phyloP scores from a whole-genome alignment of 805 yeast genomes.

The Ogataea polymorpha region DNA sequence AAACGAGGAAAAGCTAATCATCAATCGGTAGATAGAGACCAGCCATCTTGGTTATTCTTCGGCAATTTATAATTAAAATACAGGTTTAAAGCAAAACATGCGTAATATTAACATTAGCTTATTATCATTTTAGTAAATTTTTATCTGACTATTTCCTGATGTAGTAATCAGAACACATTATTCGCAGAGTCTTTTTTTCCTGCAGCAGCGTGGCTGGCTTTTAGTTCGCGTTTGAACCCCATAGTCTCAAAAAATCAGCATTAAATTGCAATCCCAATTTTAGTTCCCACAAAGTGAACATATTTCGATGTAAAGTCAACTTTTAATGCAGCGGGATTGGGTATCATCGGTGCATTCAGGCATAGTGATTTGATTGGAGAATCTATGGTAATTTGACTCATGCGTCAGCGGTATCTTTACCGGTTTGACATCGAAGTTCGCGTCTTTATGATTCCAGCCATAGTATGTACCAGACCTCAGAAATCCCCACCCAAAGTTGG shows the following conservation, averaged over 20 bases:
- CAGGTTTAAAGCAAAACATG: neutral
- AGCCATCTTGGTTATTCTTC: neutral
- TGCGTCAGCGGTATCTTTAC: too few species aligned
- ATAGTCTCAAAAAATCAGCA: too few species aligned
- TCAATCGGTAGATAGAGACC: neutral
- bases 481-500: conserved; percentile 67
- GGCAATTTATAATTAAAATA: neutral
- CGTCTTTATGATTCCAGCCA: conserved; percentile 26
- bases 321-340: too few species aligned
- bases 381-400: too few species aligned
- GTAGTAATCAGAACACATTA: neutral
- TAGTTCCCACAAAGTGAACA: too few species aligned
- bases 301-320: too few species aligned
- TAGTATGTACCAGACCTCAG: conserved; percentile 53
- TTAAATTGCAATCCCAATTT: too few species aligned
- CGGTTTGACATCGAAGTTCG: neutral
- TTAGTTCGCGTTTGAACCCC: neutral
- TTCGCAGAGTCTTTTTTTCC: neutral
- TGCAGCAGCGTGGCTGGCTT: conserved; percentile 2
- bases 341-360: too few species aligned
- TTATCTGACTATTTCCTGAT: too few species aligned
- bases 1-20: neutral
- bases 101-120: neutral
- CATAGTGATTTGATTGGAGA: too few species aligned
- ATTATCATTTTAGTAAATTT: too few species aligned